Percentiles rank a stretch among this genome's conserved stretches.
Conservation (phyloP, 163 green algal genomes). For the Scenedesmus sp. region DNA sequence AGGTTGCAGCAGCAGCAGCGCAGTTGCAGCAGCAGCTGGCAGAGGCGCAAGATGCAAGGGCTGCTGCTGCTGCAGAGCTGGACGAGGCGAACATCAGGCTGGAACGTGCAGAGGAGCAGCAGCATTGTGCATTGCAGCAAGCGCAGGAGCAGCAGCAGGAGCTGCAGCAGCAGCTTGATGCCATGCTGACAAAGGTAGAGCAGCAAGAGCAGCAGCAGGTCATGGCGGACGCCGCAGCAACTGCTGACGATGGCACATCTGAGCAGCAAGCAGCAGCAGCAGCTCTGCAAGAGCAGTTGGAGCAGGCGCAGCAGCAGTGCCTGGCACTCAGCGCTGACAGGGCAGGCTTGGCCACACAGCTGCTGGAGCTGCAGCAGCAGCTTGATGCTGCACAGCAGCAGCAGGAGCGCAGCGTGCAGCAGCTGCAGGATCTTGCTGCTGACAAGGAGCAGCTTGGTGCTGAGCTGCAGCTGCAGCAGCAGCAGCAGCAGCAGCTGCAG, state of each 20-base stretch:
- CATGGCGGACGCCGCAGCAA: neutral
- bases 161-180: constrained; percentile 33
- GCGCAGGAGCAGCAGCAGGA: constrained; percentile 15
- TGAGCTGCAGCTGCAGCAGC: constrained; percentile 6
- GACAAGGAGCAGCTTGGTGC: neutral
- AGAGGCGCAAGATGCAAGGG: neutral
- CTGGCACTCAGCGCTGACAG: neutral
- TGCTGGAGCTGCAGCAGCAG: constrained; percentile 18
- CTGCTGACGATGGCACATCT: neutral
- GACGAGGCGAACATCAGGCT: neutral
- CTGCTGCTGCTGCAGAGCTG: neutral
- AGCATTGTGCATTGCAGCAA: neutral
- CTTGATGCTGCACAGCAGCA: neutral
- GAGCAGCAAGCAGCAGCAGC: neutral
- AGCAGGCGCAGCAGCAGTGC: neutral
- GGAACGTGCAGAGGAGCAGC: neutral
- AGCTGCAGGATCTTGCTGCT: constrained; percentile 25
- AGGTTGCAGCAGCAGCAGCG: constrained; percentile 10
- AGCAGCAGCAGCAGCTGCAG: neutral
- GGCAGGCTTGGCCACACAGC: neutral
- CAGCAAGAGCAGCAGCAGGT: constrained; percentile 8
- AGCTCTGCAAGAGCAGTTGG: neutral
- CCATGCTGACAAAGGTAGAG: neutral
- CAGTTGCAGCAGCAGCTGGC: neutral
- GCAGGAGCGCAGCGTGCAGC: neutral